Base-by-base conservation (phyloP, 768 basidiomycete species). In the Auriscalpium microsporum region DNA sequence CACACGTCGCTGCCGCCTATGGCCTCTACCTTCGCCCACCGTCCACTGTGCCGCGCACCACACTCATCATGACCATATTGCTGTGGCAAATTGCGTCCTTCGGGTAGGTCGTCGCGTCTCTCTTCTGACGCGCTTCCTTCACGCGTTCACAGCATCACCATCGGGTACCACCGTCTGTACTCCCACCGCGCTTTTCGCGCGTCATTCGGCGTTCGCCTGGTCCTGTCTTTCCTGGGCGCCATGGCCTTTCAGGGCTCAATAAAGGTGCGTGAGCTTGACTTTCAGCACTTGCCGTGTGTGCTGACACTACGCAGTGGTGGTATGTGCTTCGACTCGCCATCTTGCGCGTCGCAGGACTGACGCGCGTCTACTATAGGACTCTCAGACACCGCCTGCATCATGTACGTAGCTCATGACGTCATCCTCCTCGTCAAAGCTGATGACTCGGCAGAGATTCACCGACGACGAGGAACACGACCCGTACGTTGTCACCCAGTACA, bases 171-270 rank as follows among this genome's bases (percentile, higher is more conserved):
- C 64, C 77, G 87, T 38, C 69, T 90, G n/a, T 89, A 84, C 68
- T 87, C 87, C 6, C 88, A 90, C 63, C 77, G 79, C 4, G 75
- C 86, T 2, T 89, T 87, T 67, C 75, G 76, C 17, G 87, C 87
- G 5, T 71, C 71, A 1, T 54, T 78, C 16, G 73, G 72, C 10
- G 78, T 87, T 42, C 75, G 87, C 10, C 60, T 83, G 6, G 67
- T 78, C 19, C 70, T 90, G 35, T 84, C 87, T 17, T 68, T 78
- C 33, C 70, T 90, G 65, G 88, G 89, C 1, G 80, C 83, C 4
- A 78, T 83, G 48, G 88, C 82, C 0, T 86, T 89, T 60, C 88
- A 90, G 64, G 89, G 88, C 3, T 87, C 84, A 45, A 86, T 89
- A 64, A 87, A 87, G 75, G 84, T 84, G 45, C 45, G 62, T 36